Percentiles rank a stretch among this genome's conserved stretches.
Evolutionary conservation across 164 flowering plant species (phyloP).

Genomic region (Chloranthus sessilifolius): DNA sequence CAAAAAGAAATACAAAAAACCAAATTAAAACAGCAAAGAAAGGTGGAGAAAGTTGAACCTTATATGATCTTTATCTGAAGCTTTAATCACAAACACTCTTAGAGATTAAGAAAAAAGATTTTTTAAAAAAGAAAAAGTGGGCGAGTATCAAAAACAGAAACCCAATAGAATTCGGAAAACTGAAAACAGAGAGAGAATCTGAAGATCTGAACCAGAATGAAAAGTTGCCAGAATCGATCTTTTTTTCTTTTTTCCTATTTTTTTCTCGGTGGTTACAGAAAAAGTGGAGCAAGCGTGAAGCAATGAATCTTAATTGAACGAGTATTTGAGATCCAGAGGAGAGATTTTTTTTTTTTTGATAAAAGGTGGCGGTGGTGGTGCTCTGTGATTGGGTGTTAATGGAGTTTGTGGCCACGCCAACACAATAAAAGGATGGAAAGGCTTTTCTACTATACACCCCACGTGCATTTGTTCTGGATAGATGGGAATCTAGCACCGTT

Average conservation of each 20-base stretch:
- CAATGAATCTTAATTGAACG: constrained; percentile 16
- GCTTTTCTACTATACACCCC: too few species aligned
- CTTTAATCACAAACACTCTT: background rate
- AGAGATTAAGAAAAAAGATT: constrained; percentile 7
- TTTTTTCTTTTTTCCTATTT: constrained; percentile 16
- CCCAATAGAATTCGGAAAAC: constrained; percentile 21
- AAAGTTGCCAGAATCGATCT: constrained; percentile 16
- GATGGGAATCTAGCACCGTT: too few species aligned
- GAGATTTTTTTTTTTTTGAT: too few species aligned
- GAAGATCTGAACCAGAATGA: constrained; percentile 17
- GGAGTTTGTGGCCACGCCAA: constrained; percentile 24
- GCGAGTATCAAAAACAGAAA: constrained; percentile 18
- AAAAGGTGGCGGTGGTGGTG: constrained; percentile 8
- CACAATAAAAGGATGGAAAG: constrained; percentile 2
- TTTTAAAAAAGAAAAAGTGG: constrained; percentile 12
- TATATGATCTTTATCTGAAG: too few species aligned
- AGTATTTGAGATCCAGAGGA: background rate
- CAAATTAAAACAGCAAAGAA: background rate
- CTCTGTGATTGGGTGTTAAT: constrained; percentile 19
- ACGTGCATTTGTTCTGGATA: too few species aligned
- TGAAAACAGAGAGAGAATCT: constrained; percentile 17
- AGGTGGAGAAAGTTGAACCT: constrained; percentile 5
- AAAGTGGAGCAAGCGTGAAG: constrained; percentile 7
- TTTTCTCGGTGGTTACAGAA: constrained; percentile 14
- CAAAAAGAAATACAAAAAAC: constrained; percentile 9